These are phyloP conservation scores for Yamadazyma spencermartinsiae DNA, from an alignment of 1,139 yeast genomes.

Conservation along the genomic window DNA sequence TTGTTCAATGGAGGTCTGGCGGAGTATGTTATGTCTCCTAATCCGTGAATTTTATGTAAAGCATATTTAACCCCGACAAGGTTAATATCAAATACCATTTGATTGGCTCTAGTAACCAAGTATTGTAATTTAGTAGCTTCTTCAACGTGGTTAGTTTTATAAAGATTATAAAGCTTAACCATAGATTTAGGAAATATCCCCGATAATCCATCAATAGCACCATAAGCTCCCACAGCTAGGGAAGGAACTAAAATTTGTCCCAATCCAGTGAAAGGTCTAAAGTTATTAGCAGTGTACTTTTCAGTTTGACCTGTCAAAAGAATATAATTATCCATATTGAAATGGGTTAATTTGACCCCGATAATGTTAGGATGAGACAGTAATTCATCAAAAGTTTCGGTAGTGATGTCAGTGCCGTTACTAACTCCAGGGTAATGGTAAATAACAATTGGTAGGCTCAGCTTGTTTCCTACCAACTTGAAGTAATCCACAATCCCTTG, in stretches of 20 bases:
- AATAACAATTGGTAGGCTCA: constrained; percentile 33
- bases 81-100: constrained; percentile 39
- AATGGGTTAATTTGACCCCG: constrained; percentile 42
- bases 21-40: constrained; percentile 16
- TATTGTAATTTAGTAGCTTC: constrained; percentile 43
- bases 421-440: constrained; percentile 44
- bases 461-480: constrained; percentile 28
- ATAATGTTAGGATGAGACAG: constrained; percentile 33
- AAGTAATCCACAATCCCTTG: constrained; percentile 36
- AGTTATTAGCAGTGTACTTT: constrained; percentile 30
- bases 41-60: constrained; percentile 18
- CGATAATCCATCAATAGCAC: constrained; percentile 49
- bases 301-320: constrained; percentile 35
- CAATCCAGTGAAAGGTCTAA: constrained; percentile 46
- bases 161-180: constrained; percentile 33
- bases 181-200: constrained; percentile 42
- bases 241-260: constrained; percentile 51
- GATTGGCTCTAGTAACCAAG: constrained; percentile 40
- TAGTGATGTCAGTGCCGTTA: constrained; percentile 36
- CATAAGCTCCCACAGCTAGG: constrained; percentile 40
- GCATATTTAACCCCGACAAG: constrained; percentile 47
- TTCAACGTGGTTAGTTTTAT: constrained; percentile 26
- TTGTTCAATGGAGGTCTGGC: constrained; percentile 21
- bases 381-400: constrained; percentile 34
- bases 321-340: constrained; percentile 37